These are phyloP conservation scores for Ophiostoma montium DNA, from an alignment of 2,329 filamentous ascomycete genomes.

Conservation along the genomic window DNA sequence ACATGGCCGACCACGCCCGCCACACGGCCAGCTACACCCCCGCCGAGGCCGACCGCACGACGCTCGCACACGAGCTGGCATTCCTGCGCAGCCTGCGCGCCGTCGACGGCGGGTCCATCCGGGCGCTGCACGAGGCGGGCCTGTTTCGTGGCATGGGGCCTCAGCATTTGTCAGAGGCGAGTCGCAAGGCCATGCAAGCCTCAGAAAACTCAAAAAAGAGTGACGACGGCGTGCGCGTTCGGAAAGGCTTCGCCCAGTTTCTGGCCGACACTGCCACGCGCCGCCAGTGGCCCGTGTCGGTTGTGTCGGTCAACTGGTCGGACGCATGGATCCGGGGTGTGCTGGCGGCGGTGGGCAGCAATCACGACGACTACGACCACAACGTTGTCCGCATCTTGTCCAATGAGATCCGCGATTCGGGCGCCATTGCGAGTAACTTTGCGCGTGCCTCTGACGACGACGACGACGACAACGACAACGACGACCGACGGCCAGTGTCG, in stretches of 20 bases:
- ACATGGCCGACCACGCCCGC: constrained; percentile 28
- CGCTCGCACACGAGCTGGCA: constrained; percentile 24
- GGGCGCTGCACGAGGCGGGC: constrained; percentile 26
- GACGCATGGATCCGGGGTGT: constrained; percentile 17
- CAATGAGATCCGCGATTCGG: constrained; percentile 28
- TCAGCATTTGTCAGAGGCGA: constrained; percentile 22
- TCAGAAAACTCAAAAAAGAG: too few species aligned
- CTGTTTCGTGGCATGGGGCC: constrained; percentile 29
- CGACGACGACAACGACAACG: background rate
- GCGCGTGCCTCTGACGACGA: constrained; percentile 15
- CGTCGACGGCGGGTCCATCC: constrained; percentile 33
- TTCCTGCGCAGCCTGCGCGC: constrained; percentile 29
- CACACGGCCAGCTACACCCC: constrained; percentile 20
- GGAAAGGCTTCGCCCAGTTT: constrained; percentile 13
- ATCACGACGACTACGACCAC: background rate
- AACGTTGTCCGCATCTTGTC: constrained; percentile 23
- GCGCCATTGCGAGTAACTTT: constrained; percentile 25
- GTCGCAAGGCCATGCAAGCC: too few species aligned
- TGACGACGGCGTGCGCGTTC: background rate
- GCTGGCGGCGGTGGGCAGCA: constrained; percentile 18
- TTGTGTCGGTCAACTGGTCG: constrained; percentile 33
- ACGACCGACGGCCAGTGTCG: constrained; percentile 14
- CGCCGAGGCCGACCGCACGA: constrained; percentile 20
- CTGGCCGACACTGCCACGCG: constrained; percentile 15
- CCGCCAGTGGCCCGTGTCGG: constrained; percentile 25